phyloP scores from a whole-genome alignment of 257 asterid genomes.

The Solanum arcanum region DNA sequence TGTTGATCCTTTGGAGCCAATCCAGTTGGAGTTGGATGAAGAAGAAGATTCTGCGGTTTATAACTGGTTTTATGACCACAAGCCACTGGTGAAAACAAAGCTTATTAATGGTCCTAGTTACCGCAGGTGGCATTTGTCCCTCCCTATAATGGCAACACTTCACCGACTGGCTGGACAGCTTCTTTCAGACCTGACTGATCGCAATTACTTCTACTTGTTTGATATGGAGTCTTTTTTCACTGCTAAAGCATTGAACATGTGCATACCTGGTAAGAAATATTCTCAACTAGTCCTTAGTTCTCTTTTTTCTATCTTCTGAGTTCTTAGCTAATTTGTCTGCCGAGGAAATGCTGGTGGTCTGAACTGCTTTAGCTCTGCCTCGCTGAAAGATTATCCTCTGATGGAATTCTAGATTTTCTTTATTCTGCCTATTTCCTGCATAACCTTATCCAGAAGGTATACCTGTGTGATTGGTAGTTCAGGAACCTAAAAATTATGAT shows the following conservation, averaged over 20 bases:
- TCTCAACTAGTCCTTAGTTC: background rate
- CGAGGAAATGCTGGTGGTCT: background rate
- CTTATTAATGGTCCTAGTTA: conserved; percentile 98
- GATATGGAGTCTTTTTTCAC: conserved; percentile 99
- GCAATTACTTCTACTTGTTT: conserved; percentile 84
- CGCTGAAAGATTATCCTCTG: background rate
- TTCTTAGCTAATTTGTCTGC: background rate
- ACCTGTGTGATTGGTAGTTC: background rate
- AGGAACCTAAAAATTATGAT: background rate
- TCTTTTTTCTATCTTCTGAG: background rate
- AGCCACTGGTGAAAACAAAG: conserved; percentile 91
- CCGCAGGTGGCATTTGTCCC: conserved; percentile 96
- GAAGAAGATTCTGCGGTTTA: conserved; percentile 96
- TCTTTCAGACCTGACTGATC: conserved; percentile 88
- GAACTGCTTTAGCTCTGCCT: background rate
- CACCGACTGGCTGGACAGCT: conserved; percentile 98
- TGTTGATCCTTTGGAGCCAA: conserved; percentile 97
- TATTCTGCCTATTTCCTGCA: background rate
- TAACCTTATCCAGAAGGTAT: background rate
- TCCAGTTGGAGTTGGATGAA: conserved; percentile 91
- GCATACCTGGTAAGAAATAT: conserved; percentile 71
- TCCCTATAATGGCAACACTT: conserved; percentile 96
- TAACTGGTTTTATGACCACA: conserved; percentile 98
- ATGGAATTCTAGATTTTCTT: background rate
- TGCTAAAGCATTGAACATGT: conserved; percentile 95